Percentiles rank a stretch among this genome's conserved stretches.
These are phyloP conservation scores for Dactylellina leptospora DNA, from an alignment of 2,329 filamentous ascomycete species.

Conservation along the genomic window DNA sequence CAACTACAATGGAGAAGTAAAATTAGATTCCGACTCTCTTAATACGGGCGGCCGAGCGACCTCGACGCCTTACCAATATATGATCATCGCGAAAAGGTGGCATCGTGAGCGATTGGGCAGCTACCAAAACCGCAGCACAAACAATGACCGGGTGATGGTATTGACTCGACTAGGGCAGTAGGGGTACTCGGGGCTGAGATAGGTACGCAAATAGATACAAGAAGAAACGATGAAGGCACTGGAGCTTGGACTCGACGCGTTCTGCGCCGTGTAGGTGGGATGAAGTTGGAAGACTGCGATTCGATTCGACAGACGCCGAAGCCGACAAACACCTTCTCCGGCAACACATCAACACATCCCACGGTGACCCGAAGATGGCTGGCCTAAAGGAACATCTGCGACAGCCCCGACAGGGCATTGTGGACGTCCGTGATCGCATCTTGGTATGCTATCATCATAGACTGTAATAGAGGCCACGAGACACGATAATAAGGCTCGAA, in stretches of 20 bases:
- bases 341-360: slow-evolving; percentile 14
- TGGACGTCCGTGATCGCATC: neutral
- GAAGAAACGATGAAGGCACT: slow-evolving; percentile 7
- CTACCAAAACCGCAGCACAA: neutral
- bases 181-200: too few relatives aligned
- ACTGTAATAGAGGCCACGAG: neutral
- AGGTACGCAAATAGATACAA: too few relatives aligned
- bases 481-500: neutral
- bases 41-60: neutral
- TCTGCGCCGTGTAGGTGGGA: slow-evolving; percentile 14
- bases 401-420: neutral
- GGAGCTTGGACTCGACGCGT: slow-evolving; percentile 23
- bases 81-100: slow-evolving; percentile 57
- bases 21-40: neutral
- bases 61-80: slow-evolving; percentile 55
- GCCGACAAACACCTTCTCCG: neutral
- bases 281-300: slow-evolving; percentile 13
- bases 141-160: neutral
- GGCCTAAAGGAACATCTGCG: neutral
- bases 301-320: neutral
- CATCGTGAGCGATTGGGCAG: slow-evolving; percentile 11
- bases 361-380: neutral
- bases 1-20: slow-evolving; percentile 62
- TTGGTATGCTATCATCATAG: neutral
- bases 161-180: neutral